Base-by-base conservation (phyloP, 805 yeast species). In the Wickerhamomyces chambardii region DNA sequence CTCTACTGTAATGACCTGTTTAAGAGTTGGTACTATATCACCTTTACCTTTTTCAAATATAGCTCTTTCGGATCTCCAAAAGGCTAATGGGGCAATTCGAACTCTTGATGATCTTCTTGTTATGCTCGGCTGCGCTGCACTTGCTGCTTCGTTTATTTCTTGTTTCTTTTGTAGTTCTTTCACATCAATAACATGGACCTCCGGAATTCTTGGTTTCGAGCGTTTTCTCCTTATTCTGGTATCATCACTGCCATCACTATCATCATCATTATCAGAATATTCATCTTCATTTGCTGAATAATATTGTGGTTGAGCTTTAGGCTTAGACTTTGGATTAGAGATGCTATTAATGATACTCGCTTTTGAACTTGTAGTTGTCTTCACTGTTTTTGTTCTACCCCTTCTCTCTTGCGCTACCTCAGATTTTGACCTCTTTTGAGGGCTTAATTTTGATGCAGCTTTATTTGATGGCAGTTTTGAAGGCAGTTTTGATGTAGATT, bases 41-140 rank as follows among this genome's bases (percentile, higher is more conserved):
- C 45, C 44, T 5, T 52, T 41, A 15, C 44, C 49, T 33, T 63
- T 59, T 29, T 66, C 62, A 48, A 82, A 86, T 4, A 83, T 71
- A 22, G 82, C 71, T 40, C 75, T 64, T 56, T 86, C 95, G 48
- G 83, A 84, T 52, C 83, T 73, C 95, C 95, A 86, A 52, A 69
- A 83, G 3, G 85, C 89, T 42, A 86, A 59, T 0, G 95, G 90
- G 4, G 78, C 72, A 6, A 82, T 68, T 41, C 73, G 70, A 0
- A 74, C 70, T 47, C 95, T 66, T 24, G 68, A 64, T 0, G 95
- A 82, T 43, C 84, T 61, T 42, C 95, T 64, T 3, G n/a, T n/a
- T n/a, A n/a, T n/a, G n/a, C n/a, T n/a, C n/a, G n/a, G n/a, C n/a
- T n/a, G n/a, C n/a, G n/a, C n/a, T n/a, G 73, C 39, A 6, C 34